Evolutionary conservation across 768 basidiomycete genomes (phyloP).

Genomic region (Dioszegia aurantiaca): DNA sequence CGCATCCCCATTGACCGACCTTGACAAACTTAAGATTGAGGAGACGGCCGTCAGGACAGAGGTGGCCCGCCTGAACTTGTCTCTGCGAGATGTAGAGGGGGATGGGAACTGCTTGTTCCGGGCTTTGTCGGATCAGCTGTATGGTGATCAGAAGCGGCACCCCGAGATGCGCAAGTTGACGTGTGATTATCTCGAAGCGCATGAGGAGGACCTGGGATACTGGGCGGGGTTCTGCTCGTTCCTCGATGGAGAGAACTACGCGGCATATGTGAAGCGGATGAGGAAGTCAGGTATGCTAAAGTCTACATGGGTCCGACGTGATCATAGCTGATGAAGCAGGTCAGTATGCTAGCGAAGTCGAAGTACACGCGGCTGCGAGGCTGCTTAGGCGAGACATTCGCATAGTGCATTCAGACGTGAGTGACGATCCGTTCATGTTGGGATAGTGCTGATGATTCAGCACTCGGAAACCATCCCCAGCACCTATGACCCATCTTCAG

Average conservation of each 20-base stretch:
- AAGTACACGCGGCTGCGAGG: slow-evolving; percentile 40
- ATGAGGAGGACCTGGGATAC: slow-evolving; percentile 31
- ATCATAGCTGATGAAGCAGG: slow-evolving; percentile 18
- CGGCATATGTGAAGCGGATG: slow-evolving; percentile 39
- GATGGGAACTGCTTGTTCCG: slow-evolving; percentile 46
- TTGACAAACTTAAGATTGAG: slow-evolving; percentile 15
- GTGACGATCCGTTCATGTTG: slow-evolving; percentile 3
- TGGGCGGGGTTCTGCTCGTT: slow-evolving; percentile 28
- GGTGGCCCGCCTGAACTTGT: slow-evolving; percentile 25
- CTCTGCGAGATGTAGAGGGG: slow-evolving; percentile 38
- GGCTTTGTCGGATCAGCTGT: slow-evolving; percentile 39
- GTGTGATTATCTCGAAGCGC: slow-evolving; percentile 40
- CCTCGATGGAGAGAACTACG: slow-evolving; percentile 35
- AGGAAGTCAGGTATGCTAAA: slow-evolving; percentile 35
- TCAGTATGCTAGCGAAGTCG: slow-evolving; percentile 40
- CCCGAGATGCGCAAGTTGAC: slow-evolving; percentile 35
- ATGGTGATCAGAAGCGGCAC: slow-evolving; percentile 38
- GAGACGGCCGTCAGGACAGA: slow-evolving; percentile 17
- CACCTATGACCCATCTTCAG: slow-evolving; percentile 18
- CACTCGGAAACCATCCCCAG: slow-evolving; percentile 43
- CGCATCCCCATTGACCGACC: slow-evolving; percentile 14
- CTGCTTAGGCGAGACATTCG: slow-evolving; percentile 36
- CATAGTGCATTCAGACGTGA: slow-evolving; percentile 41
- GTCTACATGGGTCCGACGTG: not conserved
- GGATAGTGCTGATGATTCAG: slow-evolving; percentile 18